Conservation (phyloP, 2,329 filamentous ascomycete species). For the Torrubiella hemipterigena region DNA sequence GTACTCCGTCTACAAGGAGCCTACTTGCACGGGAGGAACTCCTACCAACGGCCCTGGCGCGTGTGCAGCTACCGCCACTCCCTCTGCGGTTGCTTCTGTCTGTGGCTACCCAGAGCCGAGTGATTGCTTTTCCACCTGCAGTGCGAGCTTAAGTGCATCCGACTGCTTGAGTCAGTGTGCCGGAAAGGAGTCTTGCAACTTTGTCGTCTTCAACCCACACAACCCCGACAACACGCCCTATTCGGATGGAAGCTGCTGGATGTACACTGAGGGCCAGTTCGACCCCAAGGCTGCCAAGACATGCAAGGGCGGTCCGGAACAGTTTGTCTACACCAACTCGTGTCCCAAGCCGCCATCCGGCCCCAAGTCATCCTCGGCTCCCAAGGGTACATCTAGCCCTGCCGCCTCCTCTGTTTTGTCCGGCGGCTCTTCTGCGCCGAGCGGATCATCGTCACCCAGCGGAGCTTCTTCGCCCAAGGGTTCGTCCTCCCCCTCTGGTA, state of each 20-base stretch:
- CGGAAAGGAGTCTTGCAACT: constrained; percentile 14
- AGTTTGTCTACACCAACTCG: constrained; percentile 17
- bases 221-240: constrained; percentile 11
- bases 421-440: too few relatives aligned
- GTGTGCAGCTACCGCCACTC: constrained; percentile 16
- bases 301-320: constrained; percentile 12
- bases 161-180: constrained; percentile 14
- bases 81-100: constrained; percentile 15
- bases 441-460: too few relatives aligned
- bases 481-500: too few relatives aligned
- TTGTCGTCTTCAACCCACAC: constrained; percentile 14
- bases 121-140: constrained; percentile 12
- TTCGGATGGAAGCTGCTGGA: constrained; percentile 15
- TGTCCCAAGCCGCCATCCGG: constrained; percentile 16
- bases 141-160: constrained; percentile 11
- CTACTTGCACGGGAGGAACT: constrained; percentile 9
- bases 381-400: too few relatives aligned
- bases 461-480: too few relatives aligned
- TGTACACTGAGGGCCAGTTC: constrained; percentile 16
- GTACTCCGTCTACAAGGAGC: constrained; percentile 13
- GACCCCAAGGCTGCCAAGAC: constrained; percentile 9
- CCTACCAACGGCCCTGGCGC: constrained; percentile 9
- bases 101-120: constrained; percentile 17
- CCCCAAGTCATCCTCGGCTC: too few relatives aligned
- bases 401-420: too few relatives aligned